Percentiles rank a stretch among this genome's conserved stretches.
Evolutionary conservation across 208 protist species (phyloP).

Genomic region (Acanthamoeba lenticulata): DNA sequence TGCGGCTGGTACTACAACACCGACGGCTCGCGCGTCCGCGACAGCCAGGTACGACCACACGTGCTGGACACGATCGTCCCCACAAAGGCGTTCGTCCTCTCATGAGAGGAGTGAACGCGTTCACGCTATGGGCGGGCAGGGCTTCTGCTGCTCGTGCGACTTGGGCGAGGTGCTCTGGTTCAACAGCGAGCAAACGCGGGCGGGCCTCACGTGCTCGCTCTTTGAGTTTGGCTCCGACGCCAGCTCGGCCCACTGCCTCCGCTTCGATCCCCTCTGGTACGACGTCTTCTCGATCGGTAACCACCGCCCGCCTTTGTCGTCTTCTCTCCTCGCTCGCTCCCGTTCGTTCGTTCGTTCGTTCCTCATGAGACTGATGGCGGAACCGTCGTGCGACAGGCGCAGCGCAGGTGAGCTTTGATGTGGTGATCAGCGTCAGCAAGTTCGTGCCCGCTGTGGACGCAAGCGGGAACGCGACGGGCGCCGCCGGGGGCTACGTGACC

Average conservation of each 20-base stretch:
- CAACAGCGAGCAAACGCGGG: not conserved
- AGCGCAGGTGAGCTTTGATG: not conserved
- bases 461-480: not conserved
- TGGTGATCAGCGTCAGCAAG: not conserved
- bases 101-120: no score
- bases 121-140: no score
- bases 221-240: not conserved
- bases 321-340: not conserved
- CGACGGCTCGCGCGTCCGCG: not conserved
- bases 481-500: conserved; percentile 18
- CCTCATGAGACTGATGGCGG: not conserved
- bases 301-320: not conserved
- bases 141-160: conserved; percentile 43
- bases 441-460: not conserved
- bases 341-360: not conserved
- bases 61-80: no score
- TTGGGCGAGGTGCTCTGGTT: conserved; percentile 8
- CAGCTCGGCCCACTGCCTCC: conserved; percentile 39
- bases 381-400: no score
- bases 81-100: no score
- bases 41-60: conserved; percentile 42
- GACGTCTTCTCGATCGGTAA: conserved; percentile 27
- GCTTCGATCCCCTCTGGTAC: conserved; percentile 37
- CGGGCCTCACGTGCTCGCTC: conserved; percentile 12
- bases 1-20: conserved; percentile 16